phyloP scores from a whole-genome alignment of 2,329 filamentous ascomycete genomes.

The Clarireedia homoeocarpa region DNA sequence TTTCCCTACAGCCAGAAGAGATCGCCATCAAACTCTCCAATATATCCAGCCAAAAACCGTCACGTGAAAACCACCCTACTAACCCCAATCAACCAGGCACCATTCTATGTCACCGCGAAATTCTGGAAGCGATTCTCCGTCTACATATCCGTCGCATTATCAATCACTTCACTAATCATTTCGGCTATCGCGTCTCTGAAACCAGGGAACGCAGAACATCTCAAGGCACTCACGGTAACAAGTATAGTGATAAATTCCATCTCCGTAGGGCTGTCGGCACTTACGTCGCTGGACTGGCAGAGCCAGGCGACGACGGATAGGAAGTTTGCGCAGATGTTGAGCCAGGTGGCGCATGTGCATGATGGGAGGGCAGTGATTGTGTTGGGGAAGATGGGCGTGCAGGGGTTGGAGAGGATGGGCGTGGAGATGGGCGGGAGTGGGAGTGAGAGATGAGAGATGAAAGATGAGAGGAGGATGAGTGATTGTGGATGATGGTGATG shows the following conservation, averaged over 20 bases:
- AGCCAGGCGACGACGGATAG: constrained; percentile 17
- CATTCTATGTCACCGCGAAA: constrained; percentile 15
- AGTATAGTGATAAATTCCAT: constrained; percentile 20
- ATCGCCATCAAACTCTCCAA: neutral
- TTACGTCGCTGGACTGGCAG: constrained; percentile 24
- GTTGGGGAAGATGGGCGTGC: constrained; percentile 1
- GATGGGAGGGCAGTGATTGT: constrained; percentile 15
- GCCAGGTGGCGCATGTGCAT: constrained; percentile 17
- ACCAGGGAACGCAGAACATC: neutral
- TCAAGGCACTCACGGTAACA: constrained; percentile 19
- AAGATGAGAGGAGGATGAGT: neutral
- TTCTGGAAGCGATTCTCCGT: constrained; percentile 26
- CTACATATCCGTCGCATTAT: constrained; percentile 16
- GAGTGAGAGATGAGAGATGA: neutral
- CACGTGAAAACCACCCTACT: neutral
- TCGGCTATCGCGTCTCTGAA: constrained; percentile 14
- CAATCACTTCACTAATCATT: constrained; percentile 14
- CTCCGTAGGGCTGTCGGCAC: constrained; percentile 17
- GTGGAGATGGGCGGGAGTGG: neutral
- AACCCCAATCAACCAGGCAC: constrained; percentile 1
- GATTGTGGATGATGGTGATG: no score
- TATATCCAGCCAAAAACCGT: neutral
- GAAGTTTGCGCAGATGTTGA: constrained; percentile 18
- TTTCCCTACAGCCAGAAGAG: neutral
- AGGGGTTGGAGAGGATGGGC: neutral